phyloP scores from a whole-genome alignment of 805 yeast species.

The Saccharomycopsis fibuligera region DNA sequence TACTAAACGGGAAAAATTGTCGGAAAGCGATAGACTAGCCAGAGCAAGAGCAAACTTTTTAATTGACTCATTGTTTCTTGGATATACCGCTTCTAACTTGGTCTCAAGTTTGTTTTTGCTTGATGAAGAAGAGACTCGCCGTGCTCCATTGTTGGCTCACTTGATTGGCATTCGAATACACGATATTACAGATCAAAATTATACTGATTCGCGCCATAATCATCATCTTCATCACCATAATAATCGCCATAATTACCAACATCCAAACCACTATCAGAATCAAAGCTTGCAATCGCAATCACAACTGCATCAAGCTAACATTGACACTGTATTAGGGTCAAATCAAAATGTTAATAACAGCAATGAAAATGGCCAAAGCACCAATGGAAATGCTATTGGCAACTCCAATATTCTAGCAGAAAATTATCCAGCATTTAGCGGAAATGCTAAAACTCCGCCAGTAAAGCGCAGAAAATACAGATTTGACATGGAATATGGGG shows the following conservation, averaged over 20 bases:
- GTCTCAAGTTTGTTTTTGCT: slow-evolving; percentile 67
- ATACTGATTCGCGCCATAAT: neutral
- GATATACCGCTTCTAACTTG: slow-evolving; percentile 67
- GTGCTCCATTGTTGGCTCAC: slow-evolving; percentile 78
- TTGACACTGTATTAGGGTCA: no score
- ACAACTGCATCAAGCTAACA: slow-evolving; percentile 19
- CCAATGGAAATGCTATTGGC: neutral
- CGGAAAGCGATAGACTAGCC: slow-evolving; percentile 13
- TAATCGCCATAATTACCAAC: neutral
- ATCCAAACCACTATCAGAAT: no score
- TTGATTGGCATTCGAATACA: slow-evolving; percentile 61
- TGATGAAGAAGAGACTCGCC: slow-evolving; percentile 68
- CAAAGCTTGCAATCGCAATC: neutral
- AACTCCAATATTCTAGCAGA: neutral
- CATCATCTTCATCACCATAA: slow-evolving; percentile 2
- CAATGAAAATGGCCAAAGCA: slow-evolving; percentile 1
- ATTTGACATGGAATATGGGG: slow-evolving; percentile 84
- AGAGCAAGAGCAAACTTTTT: slow-evolving; percentile 25
- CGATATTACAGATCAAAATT: slow-evolving; percentile 37
- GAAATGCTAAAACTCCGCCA: neutral
- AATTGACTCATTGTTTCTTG: slow-evolving; percentile 51
- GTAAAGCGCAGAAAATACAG: slow-evolving; percentile 37
- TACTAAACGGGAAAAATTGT: slow-evolving; percentile 7
- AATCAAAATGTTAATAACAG: neutral
- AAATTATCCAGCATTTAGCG: neutral